Base-by-base conservation (phyloP, 345 rosid species). In the Kernera saxatilis region DNA sequence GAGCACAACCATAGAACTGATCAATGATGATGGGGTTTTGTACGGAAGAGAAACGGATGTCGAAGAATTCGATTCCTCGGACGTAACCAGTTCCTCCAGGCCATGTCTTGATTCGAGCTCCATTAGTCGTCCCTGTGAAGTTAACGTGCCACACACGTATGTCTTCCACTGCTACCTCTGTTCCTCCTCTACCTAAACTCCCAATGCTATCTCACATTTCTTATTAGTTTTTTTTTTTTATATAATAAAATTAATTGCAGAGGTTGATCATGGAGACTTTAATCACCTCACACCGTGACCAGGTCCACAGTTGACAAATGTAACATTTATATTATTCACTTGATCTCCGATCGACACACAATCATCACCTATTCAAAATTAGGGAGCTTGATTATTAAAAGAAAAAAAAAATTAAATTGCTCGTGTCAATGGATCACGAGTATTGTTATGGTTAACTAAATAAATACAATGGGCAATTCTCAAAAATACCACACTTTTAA, bases 321-420 rank as follows among this genome's bases (percentile, higher is more conserved):
- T 49, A 32, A 74, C 67, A 50, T 52, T 67, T 52, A 74, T 0
- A 58, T 49, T 40, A n/a, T 21, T 59, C 27, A 66, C 71, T 27
- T 57, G 52, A 49, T 74, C 60, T 40, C 76, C 77, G 13, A 84
- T 73, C 4, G 89, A 84, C 27, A 87, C 68, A 67, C 92, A 84
- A 64, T 84, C 92, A 70, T 87, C 92, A 61, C 88, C 88, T 85
- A 52, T n/a, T n/a, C n/a, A n/a, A n/a, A n/a, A n/a, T n/a, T n/a
- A n/a, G n/a, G n/a, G n/a, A n/a, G n/a, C n/a, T n/a, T n/a, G n/a
- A n/a, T n/a, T n/a, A n/a, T n/a, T n/a, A n/a, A n/a, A n/a, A n/a
- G n/a, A n/a, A n/a, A n/a, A n/a, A n/a, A n/a, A n/a, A n/a, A n/a
- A n/a, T n/a, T n/a, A n/a, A n/a, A n/a, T n/a, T n/a, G n/a, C 40